A percentile compares a stretch with the other conserved stretches of the same genome.
Evolutionary conservation across 2,329 filamentous ascomycete genomes (phyloP).

Genomic region (Penicillium sclerotiorum): DNA sequence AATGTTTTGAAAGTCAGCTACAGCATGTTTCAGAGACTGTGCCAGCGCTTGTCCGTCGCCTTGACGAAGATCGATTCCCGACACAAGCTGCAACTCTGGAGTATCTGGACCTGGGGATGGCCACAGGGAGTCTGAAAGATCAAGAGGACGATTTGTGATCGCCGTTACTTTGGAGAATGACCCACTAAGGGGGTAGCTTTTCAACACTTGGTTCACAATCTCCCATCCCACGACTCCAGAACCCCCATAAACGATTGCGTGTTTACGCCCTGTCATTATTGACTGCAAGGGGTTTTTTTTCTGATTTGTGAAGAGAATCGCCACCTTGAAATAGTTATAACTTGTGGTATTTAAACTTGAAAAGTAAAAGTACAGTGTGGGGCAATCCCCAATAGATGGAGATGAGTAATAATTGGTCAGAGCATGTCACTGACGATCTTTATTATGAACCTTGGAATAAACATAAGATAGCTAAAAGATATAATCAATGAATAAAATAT

Average conservation of each 20-base stretch:
- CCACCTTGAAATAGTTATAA: too few species aligned
- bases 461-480: too few species aligned
- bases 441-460: too few species aligned
- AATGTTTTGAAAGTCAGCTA: constrained; percentile 38
- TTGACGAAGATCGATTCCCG: constrained; percentile 20
- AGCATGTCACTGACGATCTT: too few species aligned
- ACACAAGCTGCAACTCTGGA: constrained; percentile 37
- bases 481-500: too few species aligned
- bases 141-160: constrained; percentile 43
- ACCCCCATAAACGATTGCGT: constrained; percentile 48
- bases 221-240: constrained; percentile 47
- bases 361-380: too few species aligned
- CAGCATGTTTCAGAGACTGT: constrained; percentile 36
- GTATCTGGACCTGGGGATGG: constrained; percentile 29
- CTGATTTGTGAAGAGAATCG: too few species aligned
- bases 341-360: too few species aligned
- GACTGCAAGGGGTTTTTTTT: too few species aligned
- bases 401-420: too few species aligned
- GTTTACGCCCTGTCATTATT: too few species aligned
- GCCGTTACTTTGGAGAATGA: constrained; percentile 44
- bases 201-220: constrained; percentile 42
- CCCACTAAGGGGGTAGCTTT: constrained; percentile 33
- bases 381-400: too few species aligned
- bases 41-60: constrained; percentile 11
- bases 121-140: constrained; percentile 34